Evolutionary conservation across 192 early-diverging fungal species (phyloP), one percentile per base, ranked within the genome.

Genomic region (Martensiomyces pterosporus): DNA sequence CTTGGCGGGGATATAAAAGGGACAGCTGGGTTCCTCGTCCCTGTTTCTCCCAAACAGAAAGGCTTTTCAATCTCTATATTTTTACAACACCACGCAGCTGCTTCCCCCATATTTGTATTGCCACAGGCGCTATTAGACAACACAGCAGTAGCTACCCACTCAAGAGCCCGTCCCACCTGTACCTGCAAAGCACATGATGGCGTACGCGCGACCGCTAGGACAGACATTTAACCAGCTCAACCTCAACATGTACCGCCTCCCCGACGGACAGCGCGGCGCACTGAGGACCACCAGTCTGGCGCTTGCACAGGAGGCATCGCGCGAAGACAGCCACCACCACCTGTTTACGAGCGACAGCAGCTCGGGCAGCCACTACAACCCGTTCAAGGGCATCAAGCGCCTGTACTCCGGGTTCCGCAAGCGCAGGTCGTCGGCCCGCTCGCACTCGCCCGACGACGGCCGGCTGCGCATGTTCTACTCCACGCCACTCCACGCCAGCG

Each of bases 201-300:
- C 69, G 35, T 73, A 73, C 43, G 29, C 57, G 14, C 48, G 69
- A 27, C 69, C 69, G 22, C 55, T 73, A 34, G 69, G 69, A 34
- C 69, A 73, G n/a, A 73, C 69, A 24, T 73, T 73, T 46, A 73
- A 73, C 49, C 69, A 73, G 49, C 62, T 73, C 43, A 73, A 73
- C 43, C 58, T 73, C 10, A 41, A 61, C 54, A 73, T 73, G 69
- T 73, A 73, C 63, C 57, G 69, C 27, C 57, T 73, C 36, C 69
- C 69, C 6, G 69, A 73, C 46, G 51, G 69, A 6, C 61, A 73
- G 63, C 69, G 69, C 47, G 69, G 69, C 15, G 69, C 69, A 13
- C 50, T 73, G 25, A 40, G 69, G 24, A 51, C 62, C 5, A 73
- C 69, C 0, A 60, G 58, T 12, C 54, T 73, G 32, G 69, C 69